A percentile compares a stretch with the other conserved stretches of the same genome.
Conservation (phyloP, 2,329 filamentous ascomycete species). For the Ophiostoma novo-ulmi region DNA sequence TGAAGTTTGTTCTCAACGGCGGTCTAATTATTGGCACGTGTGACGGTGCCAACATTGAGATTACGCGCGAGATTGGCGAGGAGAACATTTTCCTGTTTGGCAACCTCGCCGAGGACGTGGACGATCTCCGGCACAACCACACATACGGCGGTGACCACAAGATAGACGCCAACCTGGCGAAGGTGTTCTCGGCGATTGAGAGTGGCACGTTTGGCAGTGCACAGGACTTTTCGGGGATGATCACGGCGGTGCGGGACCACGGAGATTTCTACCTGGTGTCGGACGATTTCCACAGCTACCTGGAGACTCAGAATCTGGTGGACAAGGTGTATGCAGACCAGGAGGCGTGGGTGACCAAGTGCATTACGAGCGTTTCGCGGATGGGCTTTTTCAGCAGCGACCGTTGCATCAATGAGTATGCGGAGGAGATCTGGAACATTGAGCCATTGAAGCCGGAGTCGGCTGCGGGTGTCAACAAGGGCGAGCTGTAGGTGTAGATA, state of each 20-base stretch:
- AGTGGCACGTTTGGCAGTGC: constrained; percentile 74
- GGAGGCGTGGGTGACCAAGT: constrained; percentile 88
- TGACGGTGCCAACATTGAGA: constrained; percentile 97
- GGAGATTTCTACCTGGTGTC: constrained; percentile 97
- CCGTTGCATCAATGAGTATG: constrained; percentile 94
- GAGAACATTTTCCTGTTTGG: constrained; percentile 99
- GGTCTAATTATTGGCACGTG: constrained; percentile 97
- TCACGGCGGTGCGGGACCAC: constrained; percentile 81
- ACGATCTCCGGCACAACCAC: constrained; percentile 87
- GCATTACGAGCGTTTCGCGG: constrained; percentile 76
- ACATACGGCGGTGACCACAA: constrained; percentile 71
- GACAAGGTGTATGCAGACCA: constrained; percentile 89
- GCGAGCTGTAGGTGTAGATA: constrained; percentile 14
- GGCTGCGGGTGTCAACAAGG: constrained; percentile 20
- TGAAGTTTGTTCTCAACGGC: constrained; percentile 98
- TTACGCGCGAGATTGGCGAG: constrained; percentile 93
- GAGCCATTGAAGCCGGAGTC: constrained; percentile 62
- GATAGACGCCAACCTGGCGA: constrained; percentile 68
- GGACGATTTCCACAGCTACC: constrained; percentile 93
- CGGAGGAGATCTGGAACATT: constrained; percentile 94
- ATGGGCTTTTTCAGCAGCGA: constrained; percentile 99
- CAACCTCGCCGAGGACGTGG: constrained; percentile 90
- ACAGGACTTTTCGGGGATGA: constrained; percentile 72
- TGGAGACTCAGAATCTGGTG: constrained; percentile 83
- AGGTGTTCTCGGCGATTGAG: constrained; percentile 81